Percentiles rank a stretch among this genome's conserved stretches.
These are phyloP conservation scores for Macaranga tanarius DNA, from an alignment of 441 rosid species.

Conservation along the genomic window DNA sequence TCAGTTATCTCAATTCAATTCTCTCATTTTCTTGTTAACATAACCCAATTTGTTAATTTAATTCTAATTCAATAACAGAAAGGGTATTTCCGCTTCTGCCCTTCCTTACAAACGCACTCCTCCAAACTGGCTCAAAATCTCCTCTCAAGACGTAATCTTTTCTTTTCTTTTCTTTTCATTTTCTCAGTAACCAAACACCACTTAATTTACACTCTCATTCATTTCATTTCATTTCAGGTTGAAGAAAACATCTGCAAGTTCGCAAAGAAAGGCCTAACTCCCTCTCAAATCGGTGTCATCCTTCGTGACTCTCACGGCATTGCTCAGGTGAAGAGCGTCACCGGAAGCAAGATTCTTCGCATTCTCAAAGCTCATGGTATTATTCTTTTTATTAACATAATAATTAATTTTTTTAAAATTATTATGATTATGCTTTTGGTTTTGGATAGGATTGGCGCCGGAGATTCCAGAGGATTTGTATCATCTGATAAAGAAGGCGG, in stretches of 20 bases:
- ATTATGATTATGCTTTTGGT: not conserved
- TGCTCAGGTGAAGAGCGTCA: slow-evolving; percentile 74
- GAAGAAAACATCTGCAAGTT: slow-evolving; percentile 78
- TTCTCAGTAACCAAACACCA: not conserved
- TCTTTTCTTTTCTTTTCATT: not conserved
- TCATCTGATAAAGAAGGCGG: slow-evolving; percentile 77
- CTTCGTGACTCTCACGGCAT: slow-evolving; percentile 83
- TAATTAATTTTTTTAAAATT: not conserved
- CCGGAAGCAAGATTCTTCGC: slow-evolving; percentile 73
- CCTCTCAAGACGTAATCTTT: slow-evolving; percentile 51
- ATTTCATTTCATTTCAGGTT: slow-evolving; percentile 34
- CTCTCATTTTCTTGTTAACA: no score
- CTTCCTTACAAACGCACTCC: slow-evolving; percentile 78
- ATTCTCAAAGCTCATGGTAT: slow-evolving; percentile 68
- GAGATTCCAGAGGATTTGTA: slow-evolving; percentile 84
- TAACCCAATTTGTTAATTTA: no score
- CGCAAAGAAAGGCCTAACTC: slow-evolving; percentile 79
- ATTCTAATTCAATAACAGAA: no score
- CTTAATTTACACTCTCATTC: not conserved
- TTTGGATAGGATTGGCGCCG: slow-evolving; percentile 60
- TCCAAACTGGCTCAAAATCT: slow-evolving; percentile 69
- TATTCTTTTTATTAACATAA: not conserved
- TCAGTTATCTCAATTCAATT: slow-evolving; percentile 17
- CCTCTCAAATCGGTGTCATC: slow-evolving; percentile 82
- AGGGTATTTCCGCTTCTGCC: slow-evolving; percentile 90